phyloP scores from a whole-genome alignment of 164 flowering plant genomes.

The Magnolia officinalis region DNA sequence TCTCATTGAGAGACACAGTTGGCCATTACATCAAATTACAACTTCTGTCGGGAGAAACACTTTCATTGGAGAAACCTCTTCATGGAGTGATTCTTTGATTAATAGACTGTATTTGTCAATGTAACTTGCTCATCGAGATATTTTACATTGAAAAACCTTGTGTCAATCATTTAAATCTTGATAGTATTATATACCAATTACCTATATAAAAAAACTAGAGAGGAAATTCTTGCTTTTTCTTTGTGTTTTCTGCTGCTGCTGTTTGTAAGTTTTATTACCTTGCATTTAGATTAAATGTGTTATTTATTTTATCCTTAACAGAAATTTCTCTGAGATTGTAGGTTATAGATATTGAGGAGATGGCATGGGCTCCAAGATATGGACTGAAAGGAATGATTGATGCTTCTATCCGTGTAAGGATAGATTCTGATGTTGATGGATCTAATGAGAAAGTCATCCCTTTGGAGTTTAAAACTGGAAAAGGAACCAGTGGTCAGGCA shows the following conservation, averaged over 20 bases:
- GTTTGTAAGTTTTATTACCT: not conserved
- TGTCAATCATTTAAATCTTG: not conserved
- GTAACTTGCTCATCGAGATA: not conserved
- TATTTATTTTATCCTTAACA: not conserved
- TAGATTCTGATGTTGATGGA: slow-evolving; percentile 33
- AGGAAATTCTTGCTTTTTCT: not conserved
- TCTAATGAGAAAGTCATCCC: slow-evolving; percentile 66
- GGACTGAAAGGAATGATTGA: slow-evolving; percentile 98
- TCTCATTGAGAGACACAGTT: not conserved
- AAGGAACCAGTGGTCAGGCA: slow-evolving; percentile 90
- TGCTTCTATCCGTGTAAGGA: slow-evolving; percentile 72
- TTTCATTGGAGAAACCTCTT: not conserved
- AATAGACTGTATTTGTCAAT: not conserved
- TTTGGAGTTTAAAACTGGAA: slow-evolving; percentile 93
- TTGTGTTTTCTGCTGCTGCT: not conserved
- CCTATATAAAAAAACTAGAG: not conserved
- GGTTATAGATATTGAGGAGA: slow-evolving; percentile 96
- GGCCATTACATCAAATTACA: not conserved
- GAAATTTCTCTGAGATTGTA: slow-evolving; percentile 20
- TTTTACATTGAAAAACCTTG: not conserved
- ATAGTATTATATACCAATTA: not conserved
- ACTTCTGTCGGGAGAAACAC: not conserved
- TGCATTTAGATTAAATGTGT: not conserved
- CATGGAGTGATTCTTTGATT: not conserved
- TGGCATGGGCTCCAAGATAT: slow-evolving; percentile 98